Conservation (phyloP, 768 basidiomycete species). For the Leccinum disarticulatum region DNA sequence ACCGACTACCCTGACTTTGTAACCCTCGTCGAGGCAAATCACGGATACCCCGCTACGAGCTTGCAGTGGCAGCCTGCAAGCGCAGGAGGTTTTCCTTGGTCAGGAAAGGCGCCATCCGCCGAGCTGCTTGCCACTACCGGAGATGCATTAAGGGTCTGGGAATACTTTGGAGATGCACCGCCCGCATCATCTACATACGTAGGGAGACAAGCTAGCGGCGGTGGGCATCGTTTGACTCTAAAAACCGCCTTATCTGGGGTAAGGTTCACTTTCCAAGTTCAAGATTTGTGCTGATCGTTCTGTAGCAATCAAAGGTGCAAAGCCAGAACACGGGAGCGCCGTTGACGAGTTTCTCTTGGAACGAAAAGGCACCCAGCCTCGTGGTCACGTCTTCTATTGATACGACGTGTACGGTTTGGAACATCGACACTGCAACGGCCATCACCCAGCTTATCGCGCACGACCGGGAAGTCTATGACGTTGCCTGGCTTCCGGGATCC, state of each 20-base stretch:
- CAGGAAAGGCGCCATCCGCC: slow-evolving; percentile 60
- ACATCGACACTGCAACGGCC: slow-evolving; percentile 90
- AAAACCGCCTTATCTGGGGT: slow-evolving; percentile 84
- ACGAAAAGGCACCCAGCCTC: slow-evolving; percentile 83
- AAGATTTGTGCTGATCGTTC: slow-evolving; percentile 13
- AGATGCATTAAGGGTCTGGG: slow-evolving; percentile 91
- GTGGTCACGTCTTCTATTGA: slow-evolving; percentile 98
- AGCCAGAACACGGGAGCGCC: slow-evolving; percentile 83
- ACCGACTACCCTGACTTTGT: slow-evolving; percentile 85
- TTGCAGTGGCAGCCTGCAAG: slow-evolving; percentile 90
- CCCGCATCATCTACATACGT: slow-evolving; percentile 63
- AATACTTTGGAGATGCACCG: slow-evolving; percentile 71
- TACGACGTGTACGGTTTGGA: slow-evolving; percentile 99
- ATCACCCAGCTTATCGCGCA: slow-evolving; percentile 98
- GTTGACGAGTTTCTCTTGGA: slow-evolving; percentile 97
- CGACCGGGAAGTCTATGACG: slow-evolving; percentile 94
- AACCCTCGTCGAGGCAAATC: slow-evolving; percentile 77
- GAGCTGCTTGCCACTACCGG: slow-evolving; percentile 94
- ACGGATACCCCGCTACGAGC: slow-evolving; percentile 92
- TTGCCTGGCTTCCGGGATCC: slow-evolving; percentile 96
- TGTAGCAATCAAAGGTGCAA: slow-evolving; percentile 87
- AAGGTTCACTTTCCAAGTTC: slow-evolving; percentile 32
- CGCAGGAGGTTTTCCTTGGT: slow-evolving; percentile 62
- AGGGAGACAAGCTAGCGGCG: slow-evolving; percentile 55
- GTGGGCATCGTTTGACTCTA: slow-evolving; percentile 65